A percentile compares a stretch with the other conserved stretches of the same genome.
Evolutionary conservation across 352 stramenopile genomes (phyloP).

Genomic region (Phytophthora tentaculata): DNA sequence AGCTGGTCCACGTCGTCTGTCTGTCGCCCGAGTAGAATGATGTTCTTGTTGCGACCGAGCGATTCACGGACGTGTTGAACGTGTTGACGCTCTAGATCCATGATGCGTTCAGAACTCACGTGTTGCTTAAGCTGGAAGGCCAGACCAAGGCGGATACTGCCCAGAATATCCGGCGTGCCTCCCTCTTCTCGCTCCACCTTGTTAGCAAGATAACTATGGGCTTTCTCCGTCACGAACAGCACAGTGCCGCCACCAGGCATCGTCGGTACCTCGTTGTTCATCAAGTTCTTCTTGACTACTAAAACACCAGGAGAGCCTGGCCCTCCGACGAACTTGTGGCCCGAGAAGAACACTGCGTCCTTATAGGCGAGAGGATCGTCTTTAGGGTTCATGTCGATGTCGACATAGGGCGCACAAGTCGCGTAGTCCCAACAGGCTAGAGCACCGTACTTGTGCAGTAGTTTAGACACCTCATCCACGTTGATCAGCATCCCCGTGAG

Average conservation of each 20-base stretch:
- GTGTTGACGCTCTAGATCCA: conserved; percentile 53
- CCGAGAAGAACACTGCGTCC: conserved; percentile 96
- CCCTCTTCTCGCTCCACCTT: conserved; percentile 91
- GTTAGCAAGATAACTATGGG: conserved; percentile 82
- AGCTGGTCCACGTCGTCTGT: conserved; percentile 58
- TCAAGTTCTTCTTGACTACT: conserved; percentile 93
- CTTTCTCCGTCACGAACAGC: conserved; percentile 62
- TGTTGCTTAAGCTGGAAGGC: conserved; percentile 91
- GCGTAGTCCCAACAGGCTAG: conserved; percentile 97
- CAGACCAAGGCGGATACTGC: conserved; percentile 92
- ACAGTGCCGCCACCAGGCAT: conserved; percentile 55
- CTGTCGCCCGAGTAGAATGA: conserved; percentile 91
- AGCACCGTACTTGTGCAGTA: conserved; percentile 92
- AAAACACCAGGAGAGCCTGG: conserved; percentile 93
- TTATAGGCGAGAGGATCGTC: conserved; percentile 59
- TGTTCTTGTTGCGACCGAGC: conserved; percentile 56
- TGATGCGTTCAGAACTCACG: conserved; percentile 58
- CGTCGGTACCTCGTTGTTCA: conserved; percentile 65
- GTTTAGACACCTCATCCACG: conserved; percentile 85
- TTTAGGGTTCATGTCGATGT: conserved; percentile 97
- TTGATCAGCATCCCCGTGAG: conserved; percentile 95
- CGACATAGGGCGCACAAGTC: conserved; percentile 92
- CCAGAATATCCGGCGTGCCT: conserved; percentile 95
- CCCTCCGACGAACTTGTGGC: conserved; percentile 97
- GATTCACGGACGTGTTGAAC: conserved; percentile 44